Conservation (phyloP, 2,329 filamentous ascomycete species). For the Pseudogymnoascus sp. region DNA sequence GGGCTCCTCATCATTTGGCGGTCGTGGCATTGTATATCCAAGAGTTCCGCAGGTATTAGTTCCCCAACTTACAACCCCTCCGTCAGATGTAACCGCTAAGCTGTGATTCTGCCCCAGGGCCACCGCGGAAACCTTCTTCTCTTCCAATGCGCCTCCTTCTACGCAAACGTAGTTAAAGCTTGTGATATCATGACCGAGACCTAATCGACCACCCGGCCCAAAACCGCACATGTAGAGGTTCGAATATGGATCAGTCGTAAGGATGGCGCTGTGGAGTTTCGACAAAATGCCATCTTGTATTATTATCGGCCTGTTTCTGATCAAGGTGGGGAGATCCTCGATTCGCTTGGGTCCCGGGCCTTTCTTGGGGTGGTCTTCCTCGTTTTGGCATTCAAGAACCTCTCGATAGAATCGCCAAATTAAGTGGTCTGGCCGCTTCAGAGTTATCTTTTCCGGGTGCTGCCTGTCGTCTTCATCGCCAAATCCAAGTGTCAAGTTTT, state of each 20-base stretch:
- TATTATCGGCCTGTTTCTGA: slow-evolving; percentile 62
- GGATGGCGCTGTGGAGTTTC: slow-evolving; percentile 81
- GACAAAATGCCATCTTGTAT: slow-evolving; percentile 81
- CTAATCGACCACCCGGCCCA: slow-evolving; percentile 80
- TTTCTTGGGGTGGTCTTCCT: slow-evolving; percentile 25
- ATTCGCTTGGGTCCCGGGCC: slow-evolving; percentile 22
- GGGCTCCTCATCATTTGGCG: slow-evolving; percentile 68
- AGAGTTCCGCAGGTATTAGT: slow-evolving; percentile 79
- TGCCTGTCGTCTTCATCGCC: slow-evolving; percentile 95
- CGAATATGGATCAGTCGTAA: slow-evolving; percentile 78
- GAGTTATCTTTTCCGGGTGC: slow-evolving; percentile 73
- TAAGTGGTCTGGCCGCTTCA: slow-evolving; percentile 71
- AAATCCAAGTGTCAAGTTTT: slow-evolving; percentile 84
- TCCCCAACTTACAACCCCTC: slow-evolving; percentile 94
- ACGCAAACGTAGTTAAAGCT: slow-evolving; percentile 80
- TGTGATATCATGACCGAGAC: slow-evolving; percentile 82
- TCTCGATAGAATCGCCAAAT: slow-evolving; percentile 66
- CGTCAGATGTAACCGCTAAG: slow-evolving; percentile 72
- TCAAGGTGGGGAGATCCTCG: slow-evolving; percentile 59
- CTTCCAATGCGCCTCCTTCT: slow-evolving; percentile 61
- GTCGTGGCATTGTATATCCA: slow-evolving; percentile 68
- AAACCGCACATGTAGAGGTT: slow-evolving; percentile 93
- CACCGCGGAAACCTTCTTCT: slow-evolving; percentile 67
- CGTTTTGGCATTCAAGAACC: slow-evolving; percentile 41
- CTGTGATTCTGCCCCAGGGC: slow-evolving; percentile 89